Conservation (phyloP, 305 asterid genomes). For the Fraxinus latifolia region DNA sequence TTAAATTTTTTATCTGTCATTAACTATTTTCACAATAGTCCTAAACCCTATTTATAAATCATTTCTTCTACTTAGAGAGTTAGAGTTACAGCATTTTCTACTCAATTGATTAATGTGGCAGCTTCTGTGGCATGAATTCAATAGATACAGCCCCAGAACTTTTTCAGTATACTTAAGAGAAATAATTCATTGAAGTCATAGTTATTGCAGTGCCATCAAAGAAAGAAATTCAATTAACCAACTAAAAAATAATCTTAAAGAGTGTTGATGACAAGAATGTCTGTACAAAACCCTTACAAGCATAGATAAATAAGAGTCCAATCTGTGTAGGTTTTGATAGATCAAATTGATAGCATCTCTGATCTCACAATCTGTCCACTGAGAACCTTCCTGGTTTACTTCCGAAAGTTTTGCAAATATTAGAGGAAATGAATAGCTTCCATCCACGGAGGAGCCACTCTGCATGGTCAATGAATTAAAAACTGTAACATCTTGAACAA, state of each 20-base stretch:
- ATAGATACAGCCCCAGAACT: not conserved
- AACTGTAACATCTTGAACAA: constrained; percentile 18
- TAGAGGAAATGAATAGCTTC: constrained; percentile 73
- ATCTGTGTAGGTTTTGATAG: constrained; percentile 64
- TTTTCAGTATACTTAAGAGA: constrained; percentile 5
- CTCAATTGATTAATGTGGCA: not conserved
- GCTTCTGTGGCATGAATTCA: not conserved
- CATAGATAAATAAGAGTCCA: constrained; percentile 66
- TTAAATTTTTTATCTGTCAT: not conserved
- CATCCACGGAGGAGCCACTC: constrained; percentile 87
- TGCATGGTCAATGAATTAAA: constrained; percentile 43
- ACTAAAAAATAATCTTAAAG: constrained; percentile 1
- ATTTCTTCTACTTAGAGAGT: constrained; percentile 9
- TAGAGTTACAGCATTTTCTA: not conserved
- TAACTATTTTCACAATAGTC: not conserved
- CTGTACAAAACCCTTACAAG: constrained; percentile 56
- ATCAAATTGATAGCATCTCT: constrained; percentile 75
- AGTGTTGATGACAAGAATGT: constrained; percentile 21
- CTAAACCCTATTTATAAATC: not conserved
- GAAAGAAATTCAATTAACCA: constrained; percentile 13
- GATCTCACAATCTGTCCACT: constrained; percentile 81
- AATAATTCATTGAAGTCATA: not conserved
- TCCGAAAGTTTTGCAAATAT: constrained; percentile 82
- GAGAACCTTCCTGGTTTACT: constrained; percentile 78
- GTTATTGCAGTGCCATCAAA: constrained; percentile 13